Evolutionary conservation across 1,284 basidiomycete species (phyloP).

Genomic region (Trametes pubescens): DNA sequence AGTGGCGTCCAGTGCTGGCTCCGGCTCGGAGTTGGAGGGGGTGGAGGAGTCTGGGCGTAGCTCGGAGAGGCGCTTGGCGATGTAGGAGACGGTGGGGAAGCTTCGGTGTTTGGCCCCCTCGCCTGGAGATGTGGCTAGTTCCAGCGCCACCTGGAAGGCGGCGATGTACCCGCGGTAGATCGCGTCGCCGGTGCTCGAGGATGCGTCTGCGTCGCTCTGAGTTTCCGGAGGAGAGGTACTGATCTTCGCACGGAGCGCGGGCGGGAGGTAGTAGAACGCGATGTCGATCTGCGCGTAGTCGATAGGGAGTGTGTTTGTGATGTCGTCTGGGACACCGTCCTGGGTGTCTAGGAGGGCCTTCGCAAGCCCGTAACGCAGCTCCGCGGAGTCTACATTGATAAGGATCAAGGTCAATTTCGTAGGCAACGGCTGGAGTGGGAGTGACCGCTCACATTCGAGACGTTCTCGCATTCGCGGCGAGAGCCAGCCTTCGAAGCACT

Average conservation of each 20-base stretch:
- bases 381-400: conserved; percentile 16
- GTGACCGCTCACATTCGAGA: conserved; percentile 27
- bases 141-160: conserved; percentile 25
- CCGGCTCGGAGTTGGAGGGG: not conserved
- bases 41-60: conserved; percentile 8
- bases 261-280: conserved; percentile 28
- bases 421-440: not conserved
- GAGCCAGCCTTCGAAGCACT: conserved; percentile 32
- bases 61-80: conserved; percentile 16
- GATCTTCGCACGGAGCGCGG: conserved; percentile 26
- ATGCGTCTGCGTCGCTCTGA: not conserved
- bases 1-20: not conserved
- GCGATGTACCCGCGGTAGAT: conserved; percentile 30
- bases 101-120: conserved; percentile 11
- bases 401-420: not conserved
- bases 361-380: conserved; percentile 24
- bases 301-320: conserved; percentile 26
- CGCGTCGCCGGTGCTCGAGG: conserved; percentile 15
- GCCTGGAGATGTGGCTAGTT: conserved; percentile 10
- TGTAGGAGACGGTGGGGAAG: conserved; percentile 24
- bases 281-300: conserved; percentile 30
- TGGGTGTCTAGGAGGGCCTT: conserved; percentile 25
- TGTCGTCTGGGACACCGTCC: conserved; percentile 23
- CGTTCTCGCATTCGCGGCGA: conserved; percentile 33
- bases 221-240: not conserved